These are phyloP conservation scores for Microbotryum saponariae DNA, from an alignment of 1,284 basidiomycete species.

Conservation along the genomic window DNA sequence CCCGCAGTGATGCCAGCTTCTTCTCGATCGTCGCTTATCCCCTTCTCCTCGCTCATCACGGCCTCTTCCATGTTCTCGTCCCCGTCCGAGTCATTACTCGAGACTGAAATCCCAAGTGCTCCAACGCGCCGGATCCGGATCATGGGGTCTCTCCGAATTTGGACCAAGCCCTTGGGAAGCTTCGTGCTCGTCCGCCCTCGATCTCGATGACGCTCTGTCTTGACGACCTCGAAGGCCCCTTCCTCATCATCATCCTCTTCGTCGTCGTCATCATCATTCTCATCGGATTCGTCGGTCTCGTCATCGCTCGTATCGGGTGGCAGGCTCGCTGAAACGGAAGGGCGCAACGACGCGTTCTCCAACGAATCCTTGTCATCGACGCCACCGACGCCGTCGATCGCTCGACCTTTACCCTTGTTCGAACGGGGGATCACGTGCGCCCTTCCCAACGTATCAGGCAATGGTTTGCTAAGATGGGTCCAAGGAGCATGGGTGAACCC, in stretches of 20 bases:
- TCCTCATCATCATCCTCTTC: background rate
- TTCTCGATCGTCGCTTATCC: conserved; percentile 12
- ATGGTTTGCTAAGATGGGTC: too few species aligned
- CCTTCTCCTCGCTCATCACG: background rate
- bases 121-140: conserved; percentile 21
- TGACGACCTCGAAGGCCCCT: too few species aligned
- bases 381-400: too few species aligned
- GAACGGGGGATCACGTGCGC: too few species aligned
- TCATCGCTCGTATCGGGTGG: background rate
- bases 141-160: background rate
- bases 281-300: background rate
- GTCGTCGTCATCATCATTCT: background rate
- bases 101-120: conserved; percentile 27
- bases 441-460: too few species aligned
- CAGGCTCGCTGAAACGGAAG: background rate
- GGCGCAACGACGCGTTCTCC: too few species aligned
- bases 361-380: too few species aligned
- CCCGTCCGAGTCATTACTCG: background rate
- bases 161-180: too few species aligned
- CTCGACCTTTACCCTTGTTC: too few species aligned
- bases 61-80: background rate
- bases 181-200: too few species aligned
- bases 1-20: conserved; percentile 7
- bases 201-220: too few species aligned
- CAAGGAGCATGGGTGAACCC: too few species aligned